A percentile compares a stretch with the other conserved stretches of the same genome.
phyloP scores from a whole-genome alignment of 148 eudicot genomes.

The Amaranthus palmeri region DNA sequence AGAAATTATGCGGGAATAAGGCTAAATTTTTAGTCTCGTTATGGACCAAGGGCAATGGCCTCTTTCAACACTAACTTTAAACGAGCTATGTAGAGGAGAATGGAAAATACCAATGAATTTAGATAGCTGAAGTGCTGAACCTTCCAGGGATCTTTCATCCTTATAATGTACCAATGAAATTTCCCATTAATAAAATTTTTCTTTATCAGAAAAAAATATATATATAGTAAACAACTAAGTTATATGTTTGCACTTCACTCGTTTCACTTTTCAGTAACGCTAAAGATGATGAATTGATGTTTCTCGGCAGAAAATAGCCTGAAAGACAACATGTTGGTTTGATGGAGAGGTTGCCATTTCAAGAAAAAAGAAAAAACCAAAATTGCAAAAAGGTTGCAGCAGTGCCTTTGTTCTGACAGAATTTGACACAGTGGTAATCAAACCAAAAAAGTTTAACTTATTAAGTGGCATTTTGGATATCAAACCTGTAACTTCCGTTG shows the following conservation, averaged over 20 bases:
- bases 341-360: not conserved
- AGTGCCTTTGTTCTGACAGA: not conserved
- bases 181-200: no score
- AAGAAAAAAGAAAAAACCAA: not conserved
- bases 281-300: not conserved
- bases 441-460: not conserved
- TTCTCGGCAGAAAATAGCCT: not conserved
- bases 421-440: not conserved
- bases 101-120: no score
- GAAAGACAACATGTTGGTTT: not conserved
- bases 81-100: not conserved
- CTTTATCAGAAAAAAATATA: no score
- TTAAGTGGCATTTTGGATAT: not conserved
- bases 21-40: no score
- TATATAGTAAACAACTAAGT: not conserved
- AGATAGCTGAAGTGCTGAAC: no score
- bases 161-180: no score
- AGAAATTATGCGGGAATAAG: no score
- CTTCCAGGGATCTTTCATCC: no score
- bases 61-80: no score
- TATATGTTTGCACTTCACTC: not conserved
- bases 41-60: no score
- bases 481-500: constrained; percentile 84
- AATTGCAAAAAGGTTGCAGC: not conserved
- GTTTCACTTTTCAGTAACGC: not conserved